Base-by-base conservation (phyloP, 345 rosid genomes). In the Linum lewisii region DNA sequence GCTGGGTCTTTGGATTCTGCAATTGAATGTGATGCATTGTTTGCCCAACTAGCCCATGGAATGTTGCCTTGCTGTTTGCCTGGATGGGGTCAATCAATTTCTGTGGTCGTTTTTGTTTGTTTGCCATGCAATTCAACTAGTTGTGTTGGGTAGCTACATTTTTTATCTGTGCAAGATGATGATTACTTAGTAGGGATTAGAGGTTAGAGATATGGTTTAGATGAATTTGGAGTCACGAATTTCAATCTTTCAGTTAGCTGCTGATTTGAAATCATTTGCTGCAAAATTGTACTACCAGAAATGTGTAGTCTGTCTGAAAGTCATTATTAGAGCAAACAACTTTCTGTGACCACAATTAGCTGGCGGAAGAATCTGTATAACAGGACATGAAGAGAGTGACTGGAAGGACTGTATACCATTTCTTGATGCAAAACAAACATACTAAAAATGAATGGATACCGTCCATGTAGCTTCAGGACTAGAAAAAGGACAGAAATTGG, bases 11-110 rank as follows among this genome's bases (percentile, higher is more conserved):
- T 56, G 59, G 24, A 54, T 38, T 63, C n/a, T n/a, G 24, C 59
- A 54, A 54, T 54, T 63, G 24, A 53, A 54, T 63, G 47, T 42
- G 47, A 8, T 26, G 54, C 24, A 51, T 54, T 24, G 51, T 61
- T 66, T 64, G 68, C 49, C 59, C 73, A 42, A 62, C 18, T 38
- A 36, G 34, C 25, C 59, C 18, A 29, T 10, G 32, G 52, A 4
- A 15, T 19, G 26, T 0, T 54, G 20, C 25, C 50, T n/a, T 58
- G 58, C 58, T 32, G 9, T 37, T 18, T 29, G 14, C 29, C 23
- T 21, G 37, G n/a, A 7, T 24, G 57, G 56, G 54, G 24, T 59
- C 18, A 38, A 15, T 2, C 13, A 24, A 50, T 18, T 11, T 22
- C 47, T 18, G n/a, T 61, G 37, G 63, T 21, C 20, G n/a, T 24